These are phyloP conservation scores for Candida odintsovae DNA, from an alignment of 805 yeast genomes.

Conservation along the genomic window DNA sequence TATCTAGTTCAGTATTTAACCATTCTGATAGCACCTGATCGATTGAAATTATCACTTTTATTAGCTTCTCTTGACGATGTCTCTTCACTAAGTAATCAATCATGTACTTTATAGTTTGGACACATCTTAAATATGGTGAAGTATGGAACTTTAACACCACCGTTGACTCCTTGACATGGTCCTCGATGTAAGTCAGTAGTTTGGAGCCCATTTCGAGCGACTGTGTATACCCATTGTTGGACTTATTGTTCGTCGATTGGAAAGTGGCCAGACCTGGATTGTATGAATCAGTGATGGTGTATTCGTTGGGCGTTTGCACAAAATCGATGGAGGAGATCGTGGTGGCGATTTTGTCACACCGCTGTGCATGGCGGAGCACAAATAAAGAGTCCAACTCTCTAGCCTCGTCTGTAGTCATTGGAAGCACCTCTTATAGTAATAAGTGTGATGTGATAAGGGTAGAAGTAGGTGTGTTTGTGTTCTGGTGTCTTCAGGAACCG, in stretches of 20 bases:
- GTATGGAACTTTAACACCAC: slow-evolving; percentile 27
- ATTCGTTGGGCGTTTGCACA: slow-evolving; percentile 6
- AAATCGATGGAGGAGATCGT: slow-evolving; percentile 23
- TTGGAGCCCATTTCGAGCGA: slow-evolving; percentile 20
- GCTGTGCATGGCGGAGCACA: slow-evolving; percentile 24
- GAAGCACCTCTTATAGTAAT: not conserved
- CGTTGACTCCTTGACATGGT: slow-evolving; percentile 10
- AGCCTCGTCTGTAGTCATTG: not conserved
- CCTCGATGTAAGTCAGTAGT: slow-evolving; percentile 15
- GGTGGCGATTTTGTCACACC: slow-evolving; percentile 22
- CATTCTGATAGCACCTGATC: slow-evolving; percentile 40
- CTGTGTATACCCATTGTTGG: slow-evolving; percentile 24
- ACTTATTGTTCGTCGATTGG: slow-evolving; percentile 20
- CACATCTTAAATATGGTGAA: slow-evolving; percentile 40
- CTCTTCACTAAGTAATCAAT: slow-evolving; percentile 18
- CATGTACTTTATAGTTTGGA: slow-evolving; percentile 31
- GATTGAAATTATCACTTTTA: slow-evolving; percentile 25
- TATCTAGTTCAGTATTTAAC: slow-evolving; percentile 35
- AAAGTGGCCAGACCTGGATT: slow-evolving; percentile 24
- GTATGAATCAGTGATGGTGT: slow-evolving; percentile 15
- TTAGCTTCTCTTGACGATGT: slow-evolving; percentile 7
- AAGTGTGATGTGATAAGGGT: not conserved
- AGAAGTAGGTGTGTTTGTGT: not conserved
- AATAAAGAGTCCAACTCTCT: slow-evolving; percentile 20
- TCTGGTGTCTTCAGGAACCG: not conserved